phyloP scores from a whole-genome alignment of 2,329 filamentous ascomycete genomes.

The Pseudocercospora macadamiae region DNA sequence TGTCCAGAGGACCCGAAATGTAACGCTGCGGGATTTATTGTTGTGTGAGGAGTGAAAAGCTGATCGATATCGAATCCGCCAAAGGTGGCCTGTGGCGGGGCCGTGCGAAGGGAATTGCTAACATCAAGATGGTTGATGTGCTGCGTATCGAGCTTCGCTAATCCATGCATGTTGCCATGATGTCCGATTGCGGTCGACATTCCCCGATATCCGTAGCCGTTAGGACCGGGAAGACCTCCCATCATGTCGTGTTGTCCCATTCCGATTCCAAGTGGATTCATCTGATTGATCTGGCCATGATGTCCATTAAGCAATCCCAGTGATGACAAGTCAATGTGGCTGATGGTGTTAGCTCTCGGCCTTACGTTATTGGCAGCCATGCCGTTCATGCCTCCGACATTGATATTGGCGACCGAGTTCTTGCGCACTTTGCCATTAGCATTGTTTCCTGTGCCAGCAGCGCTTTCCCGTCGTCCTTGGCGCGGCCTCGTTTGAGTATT shows the following conservation, averaged over 20 bases:
- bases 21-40: slow-evolving; percentile 68
- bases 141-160: slow-evolving; percentile 81
- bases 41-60: slow-evolving; percentile 68
- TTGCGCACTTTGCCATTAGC: slow-evolving; percentile 79
- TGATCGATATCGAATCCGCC: slow-evolving; percentile 72
- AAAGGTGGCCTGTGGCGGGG: slow-evolving; percentile 70
- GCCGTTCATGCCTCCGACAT: slow-evolving; percentile 52
- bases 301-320: slow-evolving; percentile 56
- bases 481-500: slow-evolving; percentile 85
- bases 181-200: slow-evolving; percentile 72
- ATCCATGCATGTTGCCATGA: slow-evolving; percentile 66
- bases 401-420: slow-evolving; percentile 76
- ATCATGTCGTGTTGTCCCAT: slow-evolving; percentile 52
- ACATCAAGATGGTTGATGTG: slow-evolving; percentile 64
- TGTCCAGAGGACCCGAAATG: slow-evolving; percentile 72
- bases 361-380: slow-evolving; percentile 65
- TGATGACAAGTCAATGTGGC: slow-evolving; percentile 79
- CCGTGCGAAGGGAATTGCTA: slow-evolving; percentile 73
- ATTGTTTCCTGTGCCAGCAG: slow-evolving; percentile 68
- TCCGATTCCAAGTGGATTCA: slow-evolving; percentile 33
- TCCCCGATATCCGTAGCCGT: slow-evolving; percentile 68
- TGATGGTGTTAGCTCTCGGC: slow-evolving; percentile 93
- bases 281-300: slow-evolving; percentile 31
- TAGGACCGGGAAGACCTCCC: slow-evolving; percentile 59
- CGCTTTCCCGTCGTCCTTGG: slow-evolving; percentile 83